These are phyloP conservation scores for Aspergillus eucalypticola DNA, from an alignment of 2,329 filamentous ascomycete species.

Conservation along the genomic window DNA sequence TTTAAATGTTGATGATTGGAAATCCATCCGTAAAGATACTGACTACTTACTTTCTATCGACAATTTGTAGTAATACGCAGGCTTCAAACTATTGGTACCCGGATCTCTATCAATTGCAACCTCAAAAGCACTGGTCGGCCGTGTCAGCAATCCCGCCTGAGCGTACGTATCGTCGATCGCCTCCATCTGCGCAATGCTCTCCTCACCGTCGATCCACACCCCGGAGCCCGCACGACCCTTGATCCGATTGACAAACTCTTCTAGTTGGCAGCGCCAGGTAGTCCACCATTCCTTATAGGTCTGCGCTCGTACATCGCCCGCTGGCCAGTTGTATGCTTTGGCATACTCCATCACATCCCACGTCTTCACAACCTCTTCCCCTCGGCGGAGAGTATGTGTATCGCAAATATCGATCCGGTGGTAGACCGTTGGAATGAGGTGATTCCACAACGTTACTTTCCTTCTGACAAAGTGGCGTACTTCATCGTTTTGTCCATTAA, in stretches of 20 bases:
- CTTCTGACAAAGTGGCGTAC: constrained; percentile 9
- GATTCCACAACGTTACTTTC: constrained; percentile 24
- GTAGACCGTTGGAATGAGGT: constrained; percentile 19
- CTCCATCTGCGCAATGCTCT: constrained; percentile 49
- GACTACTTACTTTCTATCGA: background rate
- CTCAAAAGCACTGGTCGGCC: constrained; percentile 16
- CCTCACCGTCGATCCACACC: constrained; percentile 46
- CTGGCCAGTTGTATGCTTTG: constrained; percentile 24
- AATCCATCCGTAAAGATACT: background rate
- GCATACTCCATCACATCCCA: constrained; percentile 20
- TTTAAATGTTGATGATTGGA: background rate
- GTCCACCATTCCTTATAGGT: constrained; percentile 42
- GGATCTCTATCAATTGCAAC: no score
- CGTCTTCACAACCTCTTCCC: constrained; percentile 12
- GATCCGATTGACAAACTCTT: constrained; percentile 52
- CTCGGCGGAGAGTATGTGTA: constrained; percentile 4
- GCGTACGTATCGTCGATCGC: constrained; percentile 52
- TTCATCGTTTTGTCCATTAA: constrained; percentile 3
- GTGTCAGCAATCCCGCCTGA: constrained; percentile 37
- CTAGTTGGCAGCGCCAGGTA: constrained; percentile 50
- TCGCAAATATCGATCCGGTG: constrained; percentile 17
- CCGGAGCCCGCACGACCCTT: constrained; percentile 39
- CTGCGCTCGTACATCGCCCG: constrained; percentile 20
- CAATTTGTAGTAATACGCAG: background rate
- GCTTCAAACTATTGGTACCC: background rate